Evolutionary conservation across 177 flowering plant genomes (phyloP).

Genomic region (Vitis hybrid): DNA sequence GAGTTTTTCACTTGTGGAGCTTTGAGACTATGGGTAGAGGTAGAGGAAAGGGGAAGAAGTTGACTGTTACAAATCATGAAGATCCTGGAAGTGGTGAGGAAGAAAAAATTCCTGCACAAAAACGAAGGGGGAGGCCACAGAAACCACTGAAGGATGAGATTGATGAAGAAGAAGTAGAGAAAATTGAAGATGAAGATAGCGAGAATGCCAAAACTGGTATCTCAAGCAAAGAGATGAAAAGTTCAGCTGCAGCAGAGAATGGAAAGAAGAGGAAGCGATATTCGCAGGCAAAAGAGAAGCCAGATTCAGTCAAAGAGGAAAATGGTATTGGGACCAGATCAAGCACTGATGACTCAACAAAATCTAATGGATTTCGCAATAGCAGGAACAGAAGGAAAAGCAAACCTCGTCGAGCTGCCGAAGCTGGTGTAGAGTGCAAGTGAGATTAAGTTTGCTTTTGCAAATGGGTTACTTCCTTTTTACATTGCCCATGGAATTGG

Average conservation of each 20-base stretch:
- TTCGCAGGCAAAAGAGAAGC: slow-evolving; percentile 30
- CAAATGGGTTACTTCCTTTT: slow-evolving; percentile 8
- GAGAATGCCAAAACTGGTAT: slow-evolving; percentile 22
- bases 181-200: slow-evolving; percentile 30
- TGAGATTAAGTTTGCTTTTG: slow-evolving; percentile 10
- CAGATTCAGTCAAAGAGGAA: slow-evolving; percentile 35
- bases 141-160: slow-evolving; percentile 40
- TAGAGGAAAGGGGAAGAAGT: slow-evolving; percentile 49
- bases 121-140: slow-evolving; percentile 47
- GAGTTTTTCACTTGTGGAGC: slow-evolving; percentile 3
- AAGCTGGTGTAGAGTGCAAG: slow-evolving; percentile 48
- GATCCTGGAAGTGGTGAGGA: slow-evolving; percentile 50
- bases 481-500: slow-evolving; percentile 7
- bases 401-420: slow-evolving; percentile 55
- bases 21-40: slow-evolving; percentile 44
- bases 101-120: slow-evolving; percentile 42
- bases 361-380: slow-evolving; percentile 43
- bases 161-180: slow-evolving; percentile 35
- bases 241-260: slow-evolving; percentile 24
- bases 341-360: slow-evolving; percentile 31
- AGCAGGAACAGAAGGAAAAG: slow-evolving; percentile 46
- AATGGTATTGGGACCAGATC: slow-evolving; percentile 32
- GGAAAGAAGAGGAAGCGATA: slow-evolving; percentile 38
- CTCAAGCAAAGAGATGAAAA: slow-evolving; percentile 23
- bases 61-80: slow-evolving; percentile 28